Percentiles rank a stretch among this genome's conserved stretches.
phyloP scores from a whole-genome alignment of 2,329 filamentous ascomycete genomes.

The Fusarium sp. region DNA sequence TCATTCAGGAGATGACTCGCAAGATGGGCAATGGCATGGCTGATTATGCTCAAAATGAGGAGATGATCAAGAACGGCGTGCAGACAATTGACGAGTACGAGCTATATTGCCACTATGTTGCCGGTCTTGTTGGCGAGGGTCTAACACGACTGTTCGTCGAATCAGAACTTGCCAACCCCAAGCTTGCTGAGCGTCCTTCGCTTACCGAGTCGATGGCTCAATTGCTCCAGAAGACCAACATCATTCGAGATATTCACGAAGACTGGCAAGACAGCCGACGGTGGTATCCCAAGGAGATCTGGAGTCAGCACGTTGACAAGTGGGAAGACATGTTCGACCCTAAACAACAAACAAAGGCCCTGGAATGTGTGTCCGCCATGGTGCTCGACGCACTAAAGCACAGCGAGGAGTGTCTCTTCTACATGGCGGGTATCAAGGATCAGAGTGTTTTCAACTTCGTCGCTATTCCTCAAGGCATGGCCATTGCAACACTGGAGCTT shows the following conservation, averaged over 20 bases:
- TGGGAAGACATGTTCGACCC: constrained; percentile 93
- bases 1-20: constrained; percentile 92
- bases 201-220: constrained; percentile 97
- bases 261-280: constrained; percentile 88
- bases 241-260: constrained; percentile 94
- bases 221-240: constrained; percentile 98
- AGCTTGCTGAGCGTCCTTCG: constrained; percentile 80
- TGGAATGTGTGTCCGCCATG: constrained; percentile 94
- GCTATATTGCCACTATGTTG: constrained; percentile 97
- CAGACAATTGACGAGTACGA: constrained; percentile 91
- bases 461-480: constrained; percentile 96
- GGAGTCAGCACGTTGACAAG: constrained; percentile 92
- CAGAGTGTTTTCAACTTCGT: constrained; percentile 99
- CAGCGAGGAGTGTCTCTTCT: constrained; percentile 94
- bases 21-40: constrained; percentile 99
- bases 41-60: constrained; percentile 88
- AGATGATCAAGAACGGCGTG: constrained; percentile 83
- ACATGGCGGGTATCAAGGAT: constrained; percentile 93
- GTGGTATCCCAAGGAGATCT: constrained; percentile 97
- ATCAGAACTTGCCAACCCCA: constrained; percentile 86
- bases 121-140: constrained; percentile 97
- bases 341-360: constrained; percentile 79
- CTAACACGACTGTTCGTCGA: constrained; percentile 91
- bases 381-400: constrained; percentile 89
- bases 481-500: constrained; percentile 91